phyloP scores from a whole-genome alignment of 2,329 filamentous ascomycete genomes.

The Nigrospora osmanthi region DNA sequence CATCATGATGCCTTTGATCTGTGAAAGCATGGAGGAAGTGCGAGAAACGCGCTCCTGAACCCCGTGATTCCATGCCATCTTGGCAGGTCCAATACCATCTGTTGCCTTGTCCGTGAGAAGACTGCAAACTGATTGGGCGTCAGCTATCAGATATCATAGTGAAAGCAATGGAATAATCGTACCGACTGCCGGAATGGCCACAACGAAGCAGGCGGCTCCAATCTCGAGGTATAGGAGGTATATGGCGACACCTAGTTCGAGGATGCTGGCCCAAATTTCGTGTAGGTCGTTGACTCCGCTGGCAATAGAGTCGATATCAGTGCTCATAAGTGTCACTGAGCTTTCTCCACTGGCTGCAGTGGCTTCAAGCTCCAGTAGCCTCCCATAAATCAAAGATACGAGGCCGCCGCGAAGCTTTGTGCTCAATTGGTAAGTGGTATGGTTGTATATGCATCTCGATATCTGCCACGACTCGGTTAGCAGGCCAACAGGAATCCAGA shows the following conservation, averaged over 20 bases:
- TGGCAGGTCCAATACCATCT: neutral
- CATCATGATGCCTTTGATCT: constrained; percentile 2
- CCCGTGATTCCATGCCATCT: neutral
- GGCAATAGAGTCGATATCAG: constrained; percentile 30
- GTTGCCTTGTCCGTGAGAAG: neutral
- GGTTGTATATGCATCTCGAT: constrained; percentile 22
- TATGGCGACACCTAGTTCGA: constrained; percentile 28
- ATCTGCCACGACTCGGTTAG: constrained; percentile 6
- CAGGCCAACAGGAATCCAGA: neutral
- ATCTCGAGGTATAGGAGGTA: constrained; percentile 27
- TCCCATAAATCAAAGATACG: constrained; percentile 39
- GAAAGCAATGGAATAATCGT: constrained; percentile 2
- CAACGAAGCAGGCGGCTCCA: constrained; percentile 18
- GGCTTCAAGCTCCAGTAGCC: constrained; percentile 27
- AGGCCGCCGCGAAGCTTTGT: constrained; percentile 27
- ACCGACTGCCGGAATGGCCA: constrained; percentile 19
- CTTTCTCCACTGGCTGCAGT: constrained; percentile 24
- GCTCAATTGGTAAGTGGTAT: constrained; percentile 25
- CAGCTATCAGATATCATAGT: neutral
- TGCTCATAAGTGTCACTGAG: constrained; percentile 36
- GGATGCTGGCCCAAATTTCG: constrained; percentile 28
- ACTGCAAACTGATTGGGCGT: neutral
- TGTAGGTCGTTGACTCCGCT: constrained; percentile 17
- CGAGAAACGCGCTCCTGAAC: constrained; percentile 1
- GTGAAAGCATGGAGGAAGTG: neutral